A percentile compares a stretch with the other conserved stretches of the same genome.
Conservation (phyloP, 345 rosid genomes). For the Physaria fendleri region DNA sequence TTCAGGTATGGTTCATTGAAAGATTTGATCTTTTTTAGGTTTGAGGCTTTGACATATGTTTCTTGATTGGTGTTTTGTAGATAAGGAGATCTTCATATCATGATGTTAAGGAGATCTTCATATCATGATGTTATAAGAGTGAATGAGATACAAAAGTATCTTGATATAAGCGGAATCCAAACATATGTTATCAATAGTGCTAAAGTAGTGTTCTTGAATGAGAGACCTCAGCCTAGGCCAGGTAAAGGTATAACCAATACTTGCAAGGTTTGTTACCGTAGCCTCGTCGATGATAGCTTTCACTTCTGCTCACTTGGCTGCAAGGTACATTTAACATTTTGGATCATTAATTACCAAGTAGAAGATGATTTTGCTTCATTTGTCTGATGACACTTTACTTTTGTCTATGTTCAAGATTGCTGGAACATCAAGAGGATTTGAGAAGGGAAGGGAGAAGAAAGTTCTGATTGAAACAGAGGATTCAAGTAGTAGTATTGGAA, state of each 20-base stretch:
- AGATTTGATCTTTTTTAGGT: background rate
- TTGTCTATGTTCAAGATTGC: too few species aligned
- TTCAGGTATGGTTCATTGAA: conserved; percentile 52
- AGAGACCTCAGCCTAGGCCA: conserved; percentile 96
- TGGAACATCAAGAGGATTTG: conserved; percentile 60
- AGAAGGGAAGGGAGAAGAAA: conserved; percentile 47
- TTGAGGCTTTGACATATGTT: background rate
- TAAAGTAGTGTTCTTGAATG: conserved; percentile 87
- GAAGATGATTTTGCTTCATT: too few species aligned
- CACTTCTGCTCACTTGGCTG: conserved; percentile 97
- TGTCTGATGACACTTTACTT: too few species aligned
- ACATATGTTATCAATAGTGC: conserved; percentile 98
- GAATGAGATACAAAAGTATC: conserved; percentile 73
- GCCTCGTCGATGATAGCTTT: conserved; percentile 94
- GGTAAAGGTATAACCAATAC: conserved; percentile 93
- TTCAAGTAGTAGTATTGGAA: conserved; percentile 62
- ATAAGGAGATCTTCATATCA: conserved; percentile 99
- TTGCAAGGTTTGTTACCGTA: conserved; percentile 87
- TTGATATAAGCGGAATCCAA: conserved; percentile 87
- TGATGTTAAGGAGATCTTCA: conserved; percentile 96
- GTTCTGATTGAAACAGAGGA: conserved; percentile 61
- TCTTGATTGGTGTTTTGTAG: conserved; percentile 33
- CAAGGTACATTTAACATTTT: conserved; percentile 89
- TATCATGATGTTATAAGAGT: conserved; percentile 99
- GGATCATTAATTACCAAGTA: conserved; percentile 3